Base-by-base conservation (phyloP, 2,329 filamentous ascomycete species). In the Cryphonectria naterciae region DNA sequence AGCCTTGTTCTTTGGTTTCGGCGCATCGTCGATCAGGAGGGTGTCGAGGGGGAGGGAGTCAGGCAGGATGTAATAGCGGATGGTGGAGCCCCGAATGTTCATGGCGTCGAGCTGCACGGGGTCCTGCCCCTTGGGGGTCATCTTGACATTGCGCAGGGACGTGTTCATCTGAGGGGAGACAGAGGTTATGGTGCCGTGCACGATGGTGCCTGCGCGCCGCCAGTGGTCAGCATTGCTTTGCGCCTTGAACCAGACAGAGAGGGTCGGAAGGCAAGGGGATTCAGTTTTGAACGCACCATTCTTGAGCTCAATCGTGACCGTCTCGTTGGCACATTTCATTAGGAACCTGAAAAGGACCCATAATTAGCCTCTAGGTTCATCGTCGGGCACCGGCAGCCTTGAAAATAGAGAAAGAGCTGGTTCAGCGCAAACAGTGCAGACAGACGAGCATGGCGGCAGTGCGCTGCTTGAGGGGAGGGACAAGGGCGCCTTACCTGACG, bases 161-260 rank as follows among this genome's bases (percentile, higher is more conserved):
- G 95, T 97, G 87, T 99, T 99, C 96, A 99, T 99, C 83, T 98
- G 93, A 15, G 97, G 96, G 8, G 95, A 96, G 77, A 99, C 95
- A 52, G 94, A 96, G 72, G 95, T 94, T 81, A 99, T 97, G 76
- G 96, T 98, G 84, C 96, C 96, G 82, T 97, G 93, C 76, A 98
- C 89, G 79, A 98, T 97, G 77, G 96, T 97, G 83, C 95, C 94
- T 97, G 77, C 32, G 28, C 15, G 19, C 28, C 25, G 41, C 22
- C 46, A 8, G 11, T 62, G 19, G 41, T 60, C 25, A 64, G 66
- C 3, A 15, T 61, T 7, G 49, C 7, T n/a, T n/a, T 41, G 63
- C 43, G 7, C 22, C 15, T 35, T 60, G 41, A 49, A n/a, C 46
- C 46, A 49, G n/a, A 62, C 56, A 52, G 25, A 28, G 15, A 32